Percentiles rank a stretch among this genome's conserved stretches.
Conservation (phyloP, 306 rosid genomes). For the Psophocarpus tetragonolobus region DNA sequence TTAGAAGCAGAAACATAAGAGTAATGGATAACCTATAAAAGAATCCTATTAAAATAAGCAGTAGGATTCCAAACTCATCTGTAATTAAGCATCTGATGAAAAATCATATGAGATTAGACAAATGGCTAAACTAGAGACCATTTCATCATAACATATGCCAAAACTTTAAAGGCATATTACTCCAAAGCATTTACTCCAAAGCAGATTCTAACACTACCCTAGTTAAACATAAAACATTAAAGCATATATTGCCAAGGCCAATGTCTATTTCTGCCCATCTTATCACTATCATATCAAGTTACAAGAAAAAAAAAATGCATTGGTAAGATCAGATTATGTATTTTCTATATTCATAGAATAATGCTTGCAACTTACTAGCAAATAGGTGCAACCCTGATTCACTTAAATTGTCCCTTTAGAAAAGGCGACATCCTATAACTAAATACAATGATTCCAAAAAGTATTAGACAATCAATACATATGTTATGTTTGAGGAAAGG, state of each 20-base stretch:
- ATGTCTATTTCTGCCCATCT: not conserved
- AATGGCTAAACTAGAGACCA: not conserved
- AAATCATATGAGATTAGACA: not conserved
- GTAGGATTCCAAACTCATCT: not conserved
- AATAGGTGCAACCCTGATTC: not conserved
- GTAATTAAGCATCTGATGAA: not conserved
- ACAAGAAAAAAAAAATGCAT: not conserved
- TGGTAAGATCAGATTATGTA: not conserved
- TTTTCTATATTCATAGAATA: not conserved
- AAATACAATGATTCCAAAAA: not conserved
- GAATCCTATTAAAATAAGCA: not conserved
- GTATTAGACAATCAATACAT: not conserved
- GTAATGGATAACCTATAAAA: not conserved
- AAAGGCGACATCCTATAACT: not conserved
- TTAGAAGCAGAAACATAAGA: conserved; percentile 9
- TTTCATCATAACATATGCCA: not conserved
- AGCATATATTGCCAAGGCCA: not conserved
- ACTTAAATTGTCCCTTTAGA: not conserved
- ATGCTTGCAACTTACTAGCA: not conserved
- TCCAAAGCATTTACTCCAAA: not conserved
- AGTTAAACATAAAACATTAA: not conserved
- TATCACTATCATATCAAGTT: not conserved
- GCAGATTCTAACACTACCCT: not conserved
- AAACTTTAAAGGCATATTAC: not conserved
- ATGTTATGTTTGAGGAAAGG: too few relatives aligned